These are phyloP conservation scores for Multifurca ochricompacta DNA, from an alignment of 768 basidiomycete species.

Conservation along the genomic window DNA sequence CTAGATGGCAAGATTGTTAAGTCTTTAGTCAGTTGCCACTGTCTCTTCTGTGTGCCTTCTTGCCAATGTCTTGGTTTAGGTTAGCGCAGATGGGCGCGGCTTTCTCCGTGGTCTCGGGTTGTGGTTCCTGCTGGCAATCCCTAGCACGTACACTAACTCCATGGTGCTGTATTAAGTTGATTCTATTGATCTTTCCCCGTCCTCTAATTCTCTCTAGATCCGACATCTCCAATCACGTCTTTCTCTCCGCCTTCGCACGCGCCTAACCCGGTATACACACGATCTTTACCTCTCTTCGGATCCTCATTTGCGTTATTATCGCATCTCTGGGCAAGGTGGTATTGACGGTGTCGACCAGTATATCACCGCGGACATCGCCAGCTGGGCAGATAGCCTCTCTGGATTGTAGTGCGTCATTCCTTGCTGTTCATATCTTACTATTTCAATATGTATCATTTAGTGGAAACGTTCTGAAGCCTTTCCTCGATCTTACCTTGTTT, in stretches of 20 bases:
- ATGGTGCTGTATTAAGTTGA: constrained; percentile 50
- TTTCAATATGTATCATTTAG: constrained; percentile 31
- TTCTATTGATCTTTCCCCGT: neutral
- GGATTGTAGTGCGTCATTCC: constrained; percentile 71
- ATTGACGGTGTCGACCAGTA: constrained; percentile 81
- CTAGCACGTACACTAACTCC: constrained; percentile 91
- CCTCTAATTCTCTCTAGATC: constrained; percentile 41
- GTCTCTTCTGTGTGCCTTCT: neutral
- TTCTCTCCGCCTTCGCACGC: constrained; percentile 72
- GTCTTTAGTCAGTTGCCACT: constrained; percentile 51
- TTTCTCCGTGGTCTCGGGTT: constrained; percentile 74
- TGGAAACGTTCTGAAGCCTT: constrained; percentile 89
- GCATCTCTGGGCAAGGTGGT: constrained; percentile 30
- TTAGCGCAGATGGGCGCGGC: constrained; percentile 76
- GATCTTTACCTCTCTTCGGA: constrained; percentile 82
- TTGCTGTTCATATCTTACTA: neutral
- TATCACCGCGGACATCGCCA: constrained; percentile 85
- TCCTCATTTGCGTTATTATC: constrained; percentile 66
- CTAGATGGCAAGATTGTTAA: constrained; percentile 87
- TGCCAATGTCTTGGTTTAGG: constrained; percentile 28
- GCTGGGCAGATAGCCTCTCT: constrained; percentile 80
- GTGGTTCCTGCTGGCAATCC: constrained; percentile 89
- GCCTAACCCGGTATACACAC: constrained; percentile 83
- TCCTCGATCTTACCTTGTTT: constrained; percentile 85
- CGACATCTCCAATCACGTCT: constrained; percentile 84